Percentiles rank a stretch among this genome's conserved stretches.
Evolutionary conservation across 2,329 filamentous ascomycete genomes (phyloP).

Genomic region (Cercospora canescens): DNA sequence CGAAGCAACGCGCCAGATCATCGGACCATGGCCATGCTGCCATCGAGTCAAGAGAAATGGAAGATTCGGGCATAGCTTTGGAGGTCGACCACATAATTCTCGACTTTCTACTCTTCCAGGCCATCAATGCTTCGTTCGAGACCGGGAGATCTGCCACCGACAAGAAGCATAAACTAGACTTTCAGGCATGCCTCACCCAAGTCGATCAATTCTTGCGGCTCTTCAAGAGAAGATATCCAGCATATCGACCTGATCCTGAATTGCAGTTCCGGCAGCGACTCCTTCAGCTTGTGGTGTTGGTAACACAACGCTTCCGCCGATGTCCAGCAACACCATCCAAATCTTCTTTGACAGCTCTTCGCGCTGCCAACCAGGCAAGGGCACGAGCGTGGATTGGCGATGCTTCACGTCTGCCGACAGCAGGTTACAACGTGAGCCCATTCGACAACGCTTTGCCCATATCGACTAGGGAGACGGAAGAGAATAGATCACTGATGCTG

Average conservation of each 20-base stretch:
- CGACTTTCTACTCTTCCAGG: constrained; percentile 56
- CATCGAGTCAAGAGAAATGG: constrained; percentile 22
- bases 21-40: constrained; percentile 10
- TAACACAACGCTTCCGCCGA: constrained; percentile 44
- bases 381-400: constrained; percentile 31
- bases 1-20: constrained; percentile 15
- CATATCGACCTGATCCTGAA: constrained; percentile 37
- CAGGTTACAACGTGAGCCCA: constrained; percentile 1
- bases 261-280: constrained; percentile 51
- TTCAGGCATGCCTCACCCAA: constrained; percentile 21
- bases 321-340: constrained; percentile 40
- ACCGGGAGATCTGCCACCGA: constrained; percentile 6
- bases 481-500: constrained; percentile 29
- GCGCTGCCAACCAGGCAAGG: constrained; percentile 39
- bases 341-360: constrained; percentile 38
- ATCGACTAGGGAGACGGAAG: constrained; percentile 16
- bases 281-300: constrained; percentile 48
- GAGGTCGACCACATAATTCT: constrained; percentile 57
- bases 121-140: constrained; percentile 45
- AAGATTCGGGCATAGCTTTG: constrained; percentile 38
- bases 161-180: not conserved
- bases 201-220: constrained; percentile 45
- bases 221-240: constrained; percentile 43
- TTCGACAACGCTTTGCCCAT: constrained; percentile 23
- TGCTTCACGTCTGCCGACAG: constrained; percentile 23